Percentiles rank a stretch among this genome's conserved stretches.
These are phyloP conservation scores for Cytauxzoon felis DNA, from an alignment of 169 alveolate genomes.

Conservation along the genomic window DNA sequence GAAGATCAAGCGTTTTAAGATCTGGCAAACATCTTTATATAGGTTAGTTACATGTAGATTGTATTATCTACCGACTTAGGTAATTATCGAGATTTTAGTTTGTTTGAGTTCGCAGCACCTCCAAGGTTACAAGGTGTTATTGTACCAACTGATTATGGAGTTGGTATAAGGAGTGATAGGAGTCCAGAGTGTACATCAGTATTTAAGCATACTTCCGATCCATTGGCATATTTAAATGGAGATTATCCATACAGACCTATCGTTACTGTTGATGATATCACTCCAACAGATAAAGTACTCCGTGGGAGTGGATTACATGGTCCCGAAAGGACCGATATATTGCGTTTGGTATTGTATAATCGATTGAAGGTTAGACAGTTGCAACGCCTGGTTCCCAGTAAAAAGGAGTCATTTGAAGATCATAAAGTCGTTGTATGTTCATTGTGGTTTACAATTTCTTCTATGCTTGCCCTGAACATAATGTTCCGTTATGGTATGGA, in stretches of 20 bases:
- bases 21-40: constrained; percentile 3
- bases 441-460: constrained; percentile 70
- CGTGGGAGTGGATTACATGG: constrained; percentile 87
- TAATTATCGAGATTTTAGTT: constrained; percentile 74
- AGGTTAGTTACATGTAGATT: neutral
- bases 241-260: constrained; percentile 57
- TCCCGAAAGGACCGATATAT: constrained; percentile 83
- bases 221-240: constrained; percentile 63
- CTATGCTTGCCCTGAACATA: constrained; percentile 62
- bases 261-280: constrained; percentile 70
- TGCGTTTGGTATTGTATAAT: constrained; percentile 79
- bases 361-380: constrained; percentile 80
- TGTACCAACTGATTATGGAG: constrained; percentile 68
- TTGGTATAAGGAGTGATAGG: constrained; percentile 43
- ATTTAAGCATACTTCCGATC: constrained; percentile 57
- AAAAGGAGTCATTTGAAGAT: constrained; percentile 72
- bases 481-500: constrained; percentile 61
- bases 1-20: neutral
- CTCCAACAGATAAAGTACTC: constrained; percentile 61
- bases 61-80: constrained; percentile 40
- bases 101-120: constrained; percentile 74
- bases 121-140: constrained; percentile 65
- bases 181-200: constrained; percentile 53
- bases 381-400: constrained; percentile 78
- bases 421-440: constrained; percentile 68